These are phyloP conservation scores for Phycomyces nitens DNA, from an alignment of 192 early-diverging fungal species.

Conservation along the genomic window DNA sequence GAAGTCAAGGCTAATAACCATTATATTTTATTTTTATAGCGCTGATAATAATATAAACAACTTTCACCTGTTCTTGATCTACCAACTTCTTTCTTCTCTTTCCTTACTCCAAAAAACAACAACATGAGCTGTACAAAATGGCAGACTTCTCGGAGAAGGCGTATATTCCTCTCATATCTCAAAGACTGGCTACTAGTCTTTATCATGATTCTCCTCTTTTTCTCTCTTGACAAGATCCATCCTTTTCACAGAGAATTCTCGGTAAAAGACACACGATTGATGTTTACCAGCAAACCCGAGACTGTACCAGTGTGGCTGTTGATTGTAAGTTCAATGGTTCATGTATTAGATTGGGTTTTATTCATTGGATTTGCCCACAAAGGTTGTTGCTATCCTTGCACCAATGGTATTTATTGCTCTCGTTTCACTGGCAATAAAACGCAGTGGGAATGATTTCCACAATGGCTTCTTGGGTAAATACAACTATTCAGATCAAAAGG, in stretches of 20 bases:
- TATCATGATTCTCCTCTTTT: constrained; percentile 52
- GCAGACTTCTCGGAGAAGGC: not conserved
- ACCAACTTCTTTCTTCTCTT: not conserved
- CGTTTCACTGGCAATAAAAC: constrained; percentile 21
- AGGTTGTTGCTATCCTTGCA: constrained; percentile 37
- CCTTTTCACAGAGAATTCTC: constrained; percentile 75
- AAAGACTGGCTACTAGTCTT: constrained; percentile 44
- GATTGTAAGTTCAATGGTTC: constrained; percentile 7
- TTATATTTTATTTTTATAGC: too few relatives aligned
- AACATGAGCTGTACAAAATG: not conserved
- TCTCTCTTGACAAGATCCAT: constrained; percentile 47
- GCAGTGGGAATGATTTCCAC: constrained; percentile 41
- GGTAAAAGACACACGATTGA: constrained; percentile 61
- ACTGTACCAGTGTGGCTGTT: constrained; percentile 42
- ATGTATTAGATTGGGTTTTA: not conserved
- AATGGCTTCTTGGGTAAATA: constrained; percentile 38
- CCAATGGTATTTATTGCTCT: constrained; percentile 36
- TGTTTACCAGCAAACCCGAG: constrained; percentile 52
- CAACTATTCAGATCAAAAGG: not conserved
- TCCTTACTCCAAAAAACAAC: not conserved
- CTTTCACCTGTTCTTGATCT: not conserved
- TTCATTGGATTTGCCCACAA: not conserved
- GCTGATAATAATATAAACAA: not conserved
- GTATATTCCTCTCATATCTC: constrained; percentile 14
- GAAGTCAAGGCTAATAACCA: too few relatives aligned